Percentiles rank a stretch among this genome's conserved stretches.
These are phyloP conservation scores for Meyerozyma carpophila DNA, from an alignment of 1,139 yeast species.

Conservation along the genomic window DNA sequence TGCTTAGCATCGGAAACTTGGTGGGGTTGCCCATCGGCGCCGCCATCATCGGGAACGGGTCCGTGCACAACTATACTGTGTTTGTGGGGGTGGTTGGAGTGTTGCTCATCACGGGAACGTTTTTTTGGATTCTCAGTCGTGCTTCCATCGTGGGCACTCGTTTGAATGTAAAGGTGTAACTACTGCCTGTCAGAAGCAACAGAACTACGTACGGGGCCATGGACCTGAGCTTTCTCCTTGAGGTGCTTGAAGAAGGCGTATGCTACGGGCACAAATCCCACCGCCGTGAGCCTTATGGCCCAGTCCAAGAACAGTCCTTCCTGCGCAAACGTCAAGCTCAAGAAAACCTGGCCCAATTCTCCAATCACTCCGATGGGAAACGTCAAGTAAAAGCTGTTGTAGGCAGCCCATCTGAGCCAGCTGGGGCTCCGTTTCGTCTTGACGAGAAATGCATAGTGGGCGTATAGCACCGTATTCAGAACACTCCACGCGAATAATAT, in stretches of 20 bases:
- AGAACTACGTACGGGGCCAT: too few relatives aligned
- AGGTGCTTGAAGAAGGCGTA: neutral
- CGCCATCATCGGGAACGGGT: conserved; percentile 38
- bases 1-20: conserved; percentile 39
- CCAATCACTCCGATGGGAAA: conserved; percentile 43
- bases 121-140: conserved; percentile 18
- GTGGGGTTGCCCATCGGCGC: conserved; percentile 49
- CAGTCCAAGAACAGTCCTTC: conserved; percentile 11
- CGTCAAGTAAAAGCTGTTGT: conserved; percentile 33
- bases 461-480: conserved; percentile 35
- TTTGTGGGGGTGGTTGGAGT: conserved; percentile 21
- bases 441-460: conserved; percentile 43
- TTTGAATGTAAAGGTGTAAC: conserved; percentile 1
- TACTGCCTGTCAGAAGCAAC: too few relatives aligned
- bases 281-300: neutral
- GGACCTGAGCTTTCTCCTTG: too few relatives aligned
- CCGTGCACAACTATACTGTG: conserved; percentile 16
- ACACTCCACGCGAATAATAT: conserved; percentile 44
- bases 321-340: conserved; percentile 42
- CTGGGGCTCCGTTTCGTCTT: conserved; percentile 30
- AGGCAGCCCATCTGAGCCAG: conserved; percentile 35
- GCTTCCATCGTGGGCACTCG: conserved; percentile 1
- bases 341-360: conserved; percentile 49
- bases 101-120: conserved; percentile 15
- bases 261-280: neutral